Percentiles rank a stretch among this genome's conserved stretches.
phyloP scores from a whole-genome alignment of 1,139 yeast species.

The Arxiozyma slooffiae region DNA sequence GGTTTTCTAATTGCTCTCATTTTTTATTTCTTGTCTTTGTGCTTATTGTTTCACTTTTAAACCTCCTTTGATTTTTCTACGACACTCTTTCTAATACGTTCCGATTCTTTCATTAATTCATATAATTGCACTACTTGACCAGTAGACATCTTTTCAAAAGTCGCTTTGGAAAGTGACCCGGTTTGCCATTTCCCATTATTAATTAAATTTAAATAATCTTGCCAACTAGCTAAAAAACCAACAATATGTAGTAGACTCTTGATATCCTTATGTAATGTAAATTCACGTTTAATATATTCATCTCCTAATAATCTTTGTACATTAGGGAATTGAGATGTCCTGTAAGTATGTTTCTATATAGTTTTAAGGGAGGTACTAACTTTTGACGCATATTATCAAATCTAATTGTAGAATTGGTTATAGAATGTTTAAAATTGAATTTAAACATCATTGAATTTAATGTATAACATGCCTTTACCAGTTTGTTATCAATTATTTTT shows the following conservation, averaged over 20 bases:
- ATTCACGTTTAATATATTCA: slow-evolving; percentile 79
- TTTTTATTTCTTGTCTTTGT: neutral
- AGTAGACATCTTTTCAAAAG: slow-evolving; percentile 75
- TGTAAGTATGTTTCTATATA: slow-evolving; percentile 68
- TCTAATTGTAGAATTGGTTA: neutral
- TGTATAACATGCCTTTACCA: too few relatives aligned
- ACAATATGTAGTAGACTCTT: slow-evolving; percentile 91
- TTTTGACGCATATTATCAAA: slow-evolving; percentile 22
- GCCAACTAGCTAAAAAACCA: slow-evolving; percentile 92
- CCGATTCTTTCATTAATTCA: slow-evolving; percentile 60
- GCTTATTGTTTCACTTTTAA: too few relatives aligned
- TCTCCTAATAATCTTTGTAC: slow-evolving; percentile 77
- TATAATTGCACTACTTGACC: slow-evolving; percentile 84
- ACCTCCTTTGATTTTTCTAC: neutral
- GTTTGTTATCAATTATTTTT: neutral
- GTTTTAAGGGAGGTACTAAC: slow-evolving; percentile 67
- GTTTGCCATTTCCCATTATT: slow-evolving; percentile 72
- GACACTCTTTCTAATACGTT: slow-evolving; percentile 7
- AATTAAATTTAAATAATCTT: slow-evolving; percentile 65
- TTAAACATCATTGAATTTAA: neutral
- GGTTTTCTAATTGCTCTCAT: too few relatives aligned
- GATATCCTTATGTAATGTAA: slow-evolving; percentile 68
- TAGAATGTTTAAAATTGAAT: neutral
- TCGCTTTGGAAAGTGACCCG: slow-evolving; percentile 53
- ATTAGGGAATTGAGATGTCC: slow-evolving; percentile 63